A percentile compares a stretch with the other conserved stretches of the same genome.
These are phyloP conservation scores for Geum urbanum DNA, from an alignment of 306 rosid genomes.

Conservation along the genomic window DNA sequence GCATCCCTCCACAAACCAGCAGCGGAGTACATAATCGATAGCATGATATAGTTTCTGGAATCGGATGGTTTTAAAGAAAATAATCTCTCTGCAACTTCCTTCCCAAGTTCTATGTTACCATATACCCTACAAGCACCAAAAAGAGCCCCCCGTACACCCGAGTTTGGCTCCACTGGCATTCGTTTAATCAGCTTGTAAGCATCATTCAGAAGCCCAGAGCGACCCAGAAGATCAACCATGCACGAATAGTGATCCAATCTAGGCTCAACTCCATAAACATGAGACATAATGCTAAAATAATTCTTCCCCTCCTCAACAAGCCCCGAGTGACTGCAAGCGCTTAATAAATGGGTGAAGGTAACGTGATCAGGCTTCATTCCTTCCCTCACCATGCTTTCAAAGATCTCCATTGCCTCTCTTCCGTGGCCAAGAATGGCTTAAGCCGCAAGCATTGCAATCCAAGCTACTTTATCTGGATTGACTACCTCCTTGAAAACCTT, in stretches of 20 bases:
- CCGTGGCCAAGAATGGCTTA: slow-evolving; percentile 65
- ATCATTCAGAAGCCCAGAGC: slow-evolving; percentile 50
- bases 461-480: slow-evolving; percentile 61
- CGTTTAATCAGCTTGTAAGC: slow-evolving; percentile 51
- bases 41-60: slow-evolving; percentile 64
- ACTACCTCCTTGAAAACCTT: slow-evolving; percentile 48
- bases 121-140: slow-evolving; percentile 69
- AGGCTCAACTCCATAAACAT: slow-evolving; percentile 49
- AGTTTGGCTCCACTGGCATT: slow-evolving; percentile 70
- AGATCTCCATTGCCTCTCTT: slow-evolving; percentile 49
- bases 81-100: slow-evolving; percentile 60
- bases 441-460: slow-evolving; percentile 78
- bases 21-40: slow-evolving; percentile 63
- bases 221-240: slow-evolving; percentile 86
- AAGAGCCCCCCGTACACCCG: slow-evolving; percentile 81
- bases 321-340: slow-evolving; percentile 87
- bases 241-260: slow-evolving; percentile 75
- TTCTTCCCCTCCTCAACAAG: slow-evolving; percentile 54
- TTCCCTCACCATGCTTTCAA: slow-evolving; percentile 39
- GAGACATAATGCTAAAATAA: slow-evolving; percentile 54
- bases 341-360: slow-evolving; percentile 70
- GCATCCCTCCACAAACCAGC: slow-evolving; percentile 67
- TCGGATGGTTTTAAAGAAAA: slow-evolving; percentile 54
- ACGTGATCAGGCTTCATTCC: slow-evolving; percentile 73
- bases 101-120: slow-evolving; percentile 52